Evolutionary conservation across 2,329 filamentous ascomycete species (phyloP).

Genomic region (Samsoniella hepiali): DNA sequence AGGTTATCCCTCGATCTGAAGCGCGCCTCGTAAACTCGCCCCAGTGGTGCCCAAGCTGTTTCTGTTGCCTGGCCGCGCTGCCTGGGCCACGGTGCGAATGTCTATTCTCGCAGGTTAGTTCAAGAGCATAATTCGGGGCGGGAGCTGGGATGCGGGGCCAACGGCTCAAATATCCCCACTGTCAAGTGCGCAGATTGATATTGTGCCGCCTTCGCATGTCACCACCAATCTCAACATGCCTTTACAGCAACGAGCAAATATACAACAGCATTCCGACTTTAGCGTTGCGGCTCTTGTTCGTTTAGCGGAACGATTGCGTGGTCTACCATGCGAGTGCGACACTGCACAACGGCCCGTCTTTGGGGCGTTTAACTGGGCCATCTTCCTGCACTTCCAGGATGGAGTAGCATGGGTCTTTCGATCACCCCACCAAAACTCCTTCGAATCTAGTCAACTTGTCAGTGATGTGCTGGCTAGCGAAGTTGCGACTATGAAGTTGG

Average conservation of each 20-base stretch:
- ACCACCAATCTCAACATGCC: neutral
- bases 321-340: slow-evolving; percentile 10
- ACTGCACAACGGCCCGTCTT: slow-evolving; percentile 25
- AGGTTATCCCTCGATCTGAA: too few species aligned
- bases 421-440: slow-evolving; percentile 23
- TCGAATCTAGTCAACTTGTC: neutral
- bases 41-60: too few species aligned
- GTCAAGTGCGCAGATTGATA: too few species aligned
- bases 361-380: slow-evolving; percentile 32
- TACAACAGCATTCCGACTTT: neutral
- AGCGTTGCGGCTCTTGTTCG: neutral
- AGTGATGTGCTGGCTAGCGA: slow-evolving; percentile 29
- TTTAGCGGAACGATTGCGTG: neutral
- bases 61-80: too few species aligned
- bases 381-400: slow-evolving; percentile 31
- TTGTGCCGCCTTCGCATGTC: too few species aligned
- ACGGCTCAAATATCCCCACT: too few species aligned
- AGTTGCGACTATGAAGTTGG: slow-evolving; percentile 31
- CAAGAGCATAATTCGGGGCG: too few species aligned
- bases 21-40: too few species aligned
- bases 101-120: too few species aligned
- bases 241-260: neutral
- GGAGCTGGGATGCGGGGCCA: too few species aligned
- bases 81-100: too few species aligned
- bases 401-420: slow-evolving; percentile 31